Conservation (phyloP, 768 basidiomycete species). For the Tubosaeta sp. region DNA sequence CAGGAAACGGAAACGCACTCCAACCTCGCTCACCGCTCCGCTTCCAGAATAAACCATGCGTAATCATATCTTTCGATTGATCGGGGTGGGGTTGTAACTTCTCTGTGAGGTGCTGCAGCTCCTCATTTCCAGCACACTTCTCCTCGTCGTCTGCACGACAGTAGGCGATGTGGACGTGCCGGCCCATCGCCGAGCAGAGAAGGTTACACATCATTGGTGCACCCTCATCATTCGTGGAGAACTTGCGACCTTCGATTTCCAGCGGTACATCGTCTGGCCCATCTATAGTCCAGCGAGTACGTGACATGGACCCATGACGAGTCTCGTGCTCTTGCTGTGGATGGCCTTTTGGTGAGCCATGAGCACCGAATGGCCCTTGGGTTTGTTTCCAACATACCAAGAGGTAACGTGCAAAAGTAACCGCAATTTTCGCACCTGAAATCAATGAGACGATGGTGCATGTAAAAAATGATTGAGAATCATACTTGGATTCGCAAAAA, state of each 20-base stretch:
- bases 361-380: not conserved
- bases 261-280: no score
- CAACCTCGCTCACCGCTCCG: constrained; percentile 40
- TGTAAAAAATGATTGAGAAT: not conserved
- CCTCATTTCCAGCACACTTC: no score
- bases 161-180: no score
- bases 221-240: no score
- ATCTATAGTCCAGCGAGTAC: constrained; percentile 24
- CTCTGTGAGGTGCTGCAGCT: not conserved
- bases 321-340: constrained; percentile 60
- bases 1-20: not conserved
- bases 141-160: no score
- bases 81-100: constrained; percentile 44
- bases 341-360: constrained; percentile 38
- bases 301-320: constrained; percentile 50
- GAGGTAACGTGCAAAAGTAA: constrained; percentile 55
- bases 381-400: constrained; percentile 33
- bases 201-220: no score
- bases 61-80: constrained; percentile 48
- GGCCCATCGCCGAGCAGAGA: no score
- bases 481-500: constrained; percentile 49
- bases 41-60: constrained; percentile 53
- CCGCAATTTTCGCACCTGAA: constrained; percentile 50
- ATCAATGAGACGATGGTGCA: not conserved
- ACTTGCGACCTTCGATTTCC: no score